These are phyloP conservation scores for Ophioceras dolichostomum DNA, from an alignment of 2,329 filamentous ascomycete genomes.

Conservation along the genomic window DNA sequence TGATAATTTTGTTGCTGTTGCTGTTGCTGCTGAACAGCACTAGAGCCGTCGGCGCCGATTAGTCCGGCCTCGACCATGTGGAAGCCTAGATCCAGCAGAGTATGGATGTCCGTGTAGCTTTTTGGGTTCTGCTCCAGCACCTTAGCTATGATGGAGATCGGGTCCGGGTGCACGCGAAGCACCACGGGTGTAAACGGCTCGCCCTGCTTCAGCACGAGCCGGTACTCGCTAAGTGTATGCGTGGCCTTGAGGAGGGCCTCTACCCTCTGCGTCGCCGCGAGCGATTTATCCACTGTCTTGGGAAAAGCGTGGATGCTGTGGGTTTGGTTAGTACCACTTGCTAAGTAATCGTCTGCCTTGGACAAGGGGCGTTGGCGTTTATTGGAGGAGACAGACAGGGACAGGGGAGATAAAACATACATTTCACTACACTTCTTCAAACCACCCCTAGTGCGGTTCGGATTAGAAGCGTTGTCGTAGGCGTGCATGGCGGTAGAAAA, in stretches of 20 bases:
- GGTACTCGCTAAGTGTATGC: constrained; percentile 63
- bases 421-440: constrained; percentile 69
- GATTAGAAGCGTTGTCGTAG: constrained; percentile 75
- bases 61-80: constrained; percentile 53
- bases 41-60: neutral
- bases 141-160: constrained; percentile 59
- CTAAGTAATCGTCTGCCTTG: too few species aligned
- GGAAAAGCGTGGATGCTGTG: constrained; percentile 55
- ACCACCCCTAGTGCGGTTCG: constrained; percentile 62
- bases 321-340: too few species aligned
- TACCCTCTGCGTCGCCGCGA: constrained; percentile 38
- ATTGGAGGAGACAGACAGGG: too few species aligned
- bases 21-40: too few species aligned
- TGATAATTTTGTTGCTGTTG: too few species aligned
- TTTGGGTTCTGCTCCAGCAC: constrained; percentile 64
- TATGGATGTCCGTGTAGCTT: constrained; percentile 63
- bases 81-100: constrained; percentile 56
- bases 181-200: constrained; percentile 71
- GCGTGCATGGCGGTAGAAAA: constrained; percentile 52
- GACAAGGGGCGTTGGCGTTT: too few species aligned
- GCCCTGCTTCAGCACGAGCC: constrained; percentile 65
- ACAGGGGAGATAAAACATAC: constrained; percentile 27
- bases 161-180: constrained; percentile 65
- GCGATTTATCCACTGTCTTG: constrained; percentile 37
- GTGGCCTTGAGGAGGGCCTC: constrained; percentile 60